Evolutionary conservation across 306 rosid species (phyloP).

Genomic region (Astragalus membranaceus): DNA sequence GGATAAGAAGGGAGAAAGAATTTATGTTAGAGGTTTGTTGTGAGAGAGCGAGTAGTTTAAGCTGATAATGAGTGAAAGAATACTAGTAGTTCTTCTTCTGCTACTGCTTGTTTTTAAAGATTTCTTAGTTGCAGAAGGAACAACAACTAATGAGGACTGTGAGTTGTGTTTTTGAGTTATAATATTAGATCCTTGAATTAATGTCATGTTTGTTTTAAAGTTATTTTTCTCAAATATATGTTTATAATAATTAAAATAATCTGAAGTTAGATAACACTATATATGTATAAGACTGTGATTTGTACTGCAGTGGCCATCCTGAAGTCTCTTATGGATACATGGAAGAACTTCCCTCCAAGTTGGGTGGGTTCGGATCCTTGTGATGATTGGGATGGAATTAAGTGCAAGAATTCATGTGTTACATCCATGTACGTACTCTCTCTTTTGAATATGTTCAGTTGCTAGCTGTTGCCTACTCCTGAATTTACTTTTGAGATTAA

Average conservation of each 20-base stretch:
- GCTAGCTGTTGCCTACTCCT: background rate
- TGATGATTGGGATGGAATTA: too few species aligned
- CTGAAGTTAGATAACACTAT: too few species aligned
- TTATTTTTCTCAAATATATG: background rate
- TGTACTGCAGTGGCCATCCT: constrained; percentile 28
- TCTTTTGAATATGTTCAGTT: background rate
- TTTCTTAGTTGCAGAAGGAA: constrained; percentile 20
- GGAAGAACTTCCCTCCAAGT: constrained; percentile 27
- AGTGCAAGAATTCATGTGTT: background rate
- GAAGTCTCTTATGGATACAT: constrained; percentile 21
- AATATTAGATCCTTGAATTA: background rate
- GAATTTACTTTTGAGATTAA: constrained; percentile 4
- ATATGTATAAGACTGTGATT: too few species aligned
- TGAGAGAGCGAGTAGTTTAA: background rate
- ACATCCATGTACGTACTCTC: constrained; percentile 29
- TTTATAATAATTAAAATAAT: too few species aligned
- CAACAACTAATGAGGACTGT: constrained; percentile 19
- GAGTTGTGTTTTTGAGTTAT: constrained; percentile 14
- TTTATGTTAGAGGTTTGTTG: background rate
- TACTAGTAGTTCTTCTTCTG: background rate
- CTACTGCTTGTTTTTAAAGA: constrained; percentile 15
- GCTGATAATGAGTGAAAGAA: constrained; percentile 19
- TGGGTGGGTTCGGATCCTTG: constrained; percentile 31
- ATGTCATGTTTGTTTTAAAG: background rate
- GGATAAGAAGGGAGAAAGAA: background rate